Evolutionary conservation across 2,329 filamentous ascomycete genomes (phyloP).

Genomic region (Thelonectria blattea): DNA sequence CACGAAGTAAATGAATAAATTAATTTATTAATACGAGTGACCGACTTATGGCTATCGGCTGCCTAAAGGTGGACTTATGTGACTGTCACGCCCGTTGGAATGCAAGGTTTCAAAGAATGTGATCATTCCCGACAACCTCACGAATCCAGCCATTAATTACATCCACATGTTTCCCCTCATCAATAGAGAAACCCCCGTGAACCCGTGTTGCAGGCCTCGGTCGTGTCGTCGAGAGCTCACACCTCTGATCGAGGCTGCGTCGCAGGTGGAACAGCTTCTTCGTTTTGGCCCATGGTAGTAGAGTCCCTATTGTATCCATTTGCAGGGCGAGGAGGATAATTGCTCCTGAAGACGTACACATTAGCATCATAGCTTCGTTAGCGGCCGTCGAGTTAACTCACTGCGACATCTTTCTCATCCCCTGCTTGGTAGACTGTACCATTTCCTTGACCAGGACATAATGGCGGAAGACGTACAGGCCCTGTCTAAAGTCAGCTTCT

Average conservation of each 20-base stretch:
- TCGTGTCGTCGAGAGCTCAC: not conserved
- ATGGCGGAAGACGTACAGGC: conserved; percentile 18
- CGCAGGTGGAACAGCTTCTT: not conserved
- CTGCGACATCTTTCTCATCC: conserved; percentile 5
- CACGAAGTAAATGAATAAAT: not conserved
- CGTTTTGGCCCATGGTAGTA: not conserved
- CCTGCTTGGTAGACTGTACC: not conserved
- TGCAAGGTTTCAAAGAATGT: too few species aligned
- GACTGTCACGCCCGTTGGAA: too few species aligned
- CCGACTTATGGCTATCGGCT: not conserved
- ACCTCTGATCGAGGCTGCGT: not conserved
- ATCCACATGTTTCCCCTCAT: too few species aligned
- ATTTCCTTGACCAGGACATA: conserved; percentile 22
- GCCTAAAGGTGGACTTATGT: not conserved
- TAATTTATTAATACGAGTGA: not conserved
- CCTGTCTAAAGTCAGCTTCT: conserved; percentile 1
- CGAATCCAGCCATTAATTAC: too few species aligned
- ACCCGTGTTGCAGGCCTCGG: too few species aligned
- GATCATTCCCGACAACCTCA: too few species aligned
- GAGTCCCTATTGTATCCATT: not conserved
- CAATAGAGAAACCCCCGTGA: too few species aligned
- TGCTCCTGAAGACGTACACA: not conserved
- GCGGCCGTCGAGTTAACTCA: not conserved
- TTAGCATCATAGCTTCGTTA: not conserved
- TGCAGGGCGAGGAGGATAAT: not conserved